These are phyloP conservation scores for Tuber aestivum DNA, from an alignment of 495 filamentous ascomycete genomes.

Conservation along the genomic window DNA sequence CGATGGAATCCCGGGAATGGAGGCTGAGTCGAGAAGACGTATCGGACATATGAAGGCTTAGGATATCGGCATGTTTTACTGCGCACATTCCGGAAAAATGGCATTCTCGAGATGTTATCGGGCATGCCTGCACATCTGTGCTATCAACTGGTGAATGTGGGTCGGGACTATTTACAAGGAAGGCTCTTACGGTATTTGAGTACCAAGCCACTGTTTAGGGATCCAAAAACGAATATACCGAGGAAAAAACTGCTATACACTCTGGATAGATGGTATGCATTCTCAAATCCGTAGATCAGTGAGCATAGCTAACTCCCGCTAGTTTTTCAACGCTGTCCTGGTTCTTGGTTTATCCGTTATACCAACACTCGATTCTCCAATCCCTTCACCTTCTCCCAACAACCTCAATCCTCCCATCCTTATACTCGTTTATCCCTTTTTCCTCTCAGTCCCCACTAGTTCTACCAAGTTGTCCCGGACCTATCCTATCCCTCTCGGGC, in stretches of 20 bases:
- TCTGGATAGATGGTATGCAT: constrained; percentile 24
- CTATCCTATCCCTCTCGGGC: constrained; percentile 28
- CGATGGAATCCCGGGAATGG: background rate
- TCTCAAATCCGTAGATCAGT: background rate
- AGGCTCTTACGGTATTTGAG: constrained; percentile 33
- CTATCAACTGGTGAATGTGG: constrained; percentile 34
- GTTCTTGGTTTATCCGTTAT: constrained; percentile 41
- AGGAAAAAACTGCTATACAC: constrained; percentile 19
- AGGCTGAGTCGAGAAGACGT: constrained; percentile 31
- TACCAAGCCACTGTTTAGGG: constrained; percentile 30
- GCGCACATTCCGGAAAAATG: constrained; percentile 32
- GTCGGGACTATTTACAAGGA: constrained; percentile 33
- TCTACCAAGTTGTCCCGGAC: constrained; percentile 14
- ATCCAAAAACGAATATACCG: constrained; percentile 33
- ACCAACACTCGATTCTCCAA: constrained; percentile 37
- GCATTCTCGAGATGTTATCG: constrained; percentile 32
- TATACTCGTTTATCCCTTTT: constrained; percentile 34
- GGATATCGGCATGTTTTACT: constrained; percentile 35
- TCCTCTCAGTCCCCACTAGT: constrained; percentile 31
- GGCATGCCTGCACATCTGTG: constrained; percentile 41
- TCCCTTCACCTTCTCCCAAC: constrained; percentile 35
- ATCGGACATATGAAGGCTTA: constrained; percentile 31
- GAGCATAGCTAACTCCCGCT: constrained; percentile 6
- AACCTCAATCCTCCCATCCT: constrained; percentile 32
- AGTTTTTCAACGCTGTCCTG: constrained; percentile 37